Percentiles rank a stretch among this genome's conserved stretches.
These are phyloP conservation scores for Nicotiana noctiflora DNA, from an alignment of 257 asterid genomes.

Conservation along the genomic window DNA sequence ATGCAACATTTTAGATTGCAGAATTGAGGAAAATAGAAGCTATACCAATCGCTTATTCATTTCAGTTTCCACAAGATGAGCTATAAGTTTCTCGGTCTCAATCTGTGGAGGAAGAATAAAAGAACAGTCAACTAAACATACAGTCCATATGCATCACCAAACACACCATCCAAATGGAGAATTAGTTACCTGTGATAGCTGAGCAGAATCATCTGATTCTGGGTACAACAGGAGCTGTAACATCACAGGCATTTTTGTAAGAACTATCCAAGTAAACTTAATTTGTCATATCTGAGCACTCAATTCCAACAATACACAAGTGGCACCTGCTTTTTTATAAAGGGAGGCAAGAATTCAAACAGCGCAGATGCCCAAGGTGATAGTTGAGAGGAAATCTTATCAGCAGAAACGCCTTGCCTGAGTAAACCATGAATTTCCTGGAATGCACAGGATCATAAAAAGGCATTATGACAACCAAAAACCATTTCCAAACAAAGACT, in stretches of 20 bases:
- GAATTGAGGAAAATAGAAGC: background rate
- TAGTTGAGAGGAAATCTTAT: conserved; percentile 69
- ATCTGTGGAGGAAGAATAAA: conserved; percentile 38
- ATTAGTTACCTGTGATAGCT: conserved; percentile 79
- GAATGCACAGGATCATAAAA: background rate
- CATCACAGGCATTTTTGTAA: conserved; percentile 23
- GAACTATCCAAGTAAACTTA: conserved; percentile 13
- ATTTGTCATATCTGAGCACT: background rate
- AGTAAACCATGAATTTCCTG: conserved; percentile 95
- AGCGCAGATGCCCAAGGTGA: conserved; percentile 99
- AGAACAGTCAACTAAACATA: conserved; percentile 6
- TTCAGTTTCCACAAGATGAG: conserved; percentile 92
- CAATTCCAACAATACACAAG: background rate
- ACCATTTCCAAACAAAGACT: background rate
- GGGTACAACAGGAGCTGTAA: conserved; percentile 78
- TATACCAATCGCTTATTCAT: conserved; percentile 79
- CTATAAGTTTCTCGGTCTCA: conserved; percentile 96
- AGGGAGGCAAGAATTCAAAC: conserved; percentile 82
- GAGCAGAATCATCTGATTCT: conserved; percentile 98
- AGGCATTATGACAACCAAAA: background rate
- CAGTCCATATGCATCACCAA: background rate
- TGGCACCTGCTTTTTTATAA: conserved; percentile 73
- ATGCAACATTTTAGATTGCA: background rate
- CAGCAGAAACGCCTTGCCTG: conserved; percentile 72
- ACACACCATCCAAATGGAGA: conserved; percentile 9